These are phyloP conservation scores for Exophiala mesophila DNA, from an alignment of 2,329 filamentous ascomycete genomes.

Conservation along the genomic window DNA sequence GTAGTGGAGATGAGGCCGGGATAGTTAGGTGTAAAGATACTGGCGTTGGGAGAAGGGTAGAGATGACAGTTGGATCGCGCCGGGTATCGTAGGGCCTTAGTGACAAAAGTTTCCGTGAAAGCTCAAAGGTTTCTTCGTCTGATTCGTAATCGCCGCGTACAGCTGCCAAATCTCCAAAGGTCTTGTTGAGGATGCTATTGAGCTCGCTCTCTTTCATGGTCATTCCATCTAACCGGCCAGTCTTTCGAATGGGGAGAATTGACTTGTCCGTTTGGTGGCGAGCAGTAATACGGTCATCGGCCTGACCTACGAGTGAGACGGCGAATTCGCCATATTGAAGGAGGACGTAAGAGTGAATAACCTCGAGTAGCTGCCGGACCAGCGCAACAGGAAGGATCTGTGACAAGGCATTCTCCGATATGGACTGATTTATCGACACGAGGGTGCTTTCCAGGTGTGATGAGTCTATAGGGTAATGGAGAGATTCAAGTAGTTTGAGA, in stretches of 20 bases:
- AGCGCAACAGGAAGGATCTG: conserved; percentile 71
- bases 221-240: conserved; percentile 50
- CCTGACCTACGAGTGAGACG: conserved; percentile 76
- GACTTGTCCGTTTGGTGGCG: conserved; percentile 57
- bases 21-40: conserved; percentile 67
- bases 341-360: conserved; percentile 82
- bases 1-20: conserved; percentile 70
- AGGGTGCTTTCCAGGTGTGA: conserved; percentile 67
- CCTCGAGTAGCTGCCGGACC: conserved; percentile 69
- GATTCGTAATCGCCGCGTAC: conserved; percentile 73
- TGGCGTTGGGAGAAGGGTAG: conserved; percentile 66
- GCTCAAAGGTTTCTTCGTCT: conserved; percentile 69
- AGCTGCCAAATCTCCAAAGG: conserved; percentile 74
- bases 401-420: conserved; percentile 80
- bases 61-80: conserved; percentile 5
- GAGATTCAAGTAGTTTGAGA: conserved; percentile 31
- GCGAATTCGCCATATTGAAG: conserved; percentile 88
- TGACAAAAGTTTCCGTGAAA: conserved; percentile 70
- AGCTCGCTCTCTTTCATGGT: conserved; percentile 84
- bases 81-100: conserved; percentile 56
- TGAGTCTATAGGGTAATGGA: conserved; percentile 69
- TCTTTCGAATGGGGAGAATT: conserved; percentile 18
- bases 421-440: conserved; percentile 68
- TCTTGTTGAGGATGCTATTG: conserved; percentile 66
- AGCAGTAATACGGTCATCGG: conserved; percentile 71